phyloP scores from a whole-genome alignment of 345 rosid genomes.

The Citrus reticulata region DNA sequence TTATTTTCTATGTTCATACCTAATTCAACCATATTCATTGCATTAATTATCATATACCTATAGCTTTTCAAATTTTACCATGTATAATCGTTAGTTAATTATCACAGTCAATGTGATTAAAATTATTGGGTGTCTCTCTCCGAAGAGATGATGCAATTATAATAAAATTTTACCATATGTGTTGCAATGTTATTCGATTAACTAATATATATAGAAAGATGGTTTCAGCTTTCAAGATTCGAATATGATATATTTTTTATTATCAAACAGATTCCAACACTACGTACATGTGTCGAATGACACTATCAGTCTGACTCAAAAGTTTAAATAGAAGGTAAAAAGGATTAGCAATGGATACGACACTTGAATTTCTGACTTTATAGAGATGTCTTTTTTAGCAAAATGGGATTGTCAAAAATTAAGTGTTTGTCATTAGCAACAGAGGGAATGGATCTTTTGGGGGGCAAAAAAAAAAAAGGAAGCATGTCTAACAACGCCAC shows the following conservation, averaged over 20 bases:
- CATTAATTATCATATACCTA: background rate
- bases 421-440: conserved; percentile 18
- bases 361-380: background rate
- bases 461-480: background rate
- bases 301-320: background rate
- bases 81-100: background rate
- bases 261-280: background rate
- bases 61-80: background rate
- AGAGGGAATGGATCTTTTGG: conserved; percentile 25
- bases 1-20: background rate
- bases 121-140: too few species aligned
- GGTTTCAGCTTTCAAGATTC: too few species aligned
- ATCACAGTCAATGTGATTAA: background rate
- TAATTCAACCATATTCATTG: background rate
- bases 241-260: too few species aligned
- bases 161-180: background rate
- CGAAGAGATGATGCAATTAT: too few species aligned
- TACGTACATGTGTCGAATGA: background rate
- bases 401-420: background rate
- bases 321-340: background rate
- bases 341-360: background rate
- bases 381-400: background rate
- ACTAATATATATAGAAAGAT: too few species aligned
- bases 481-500: background rate
- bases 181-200: background rate